These are phyloP conservation scores for Plasmodium gonderi DNA, from an alignment of 169 alveolate genomes.

Conservation along the genomic window DNA sequence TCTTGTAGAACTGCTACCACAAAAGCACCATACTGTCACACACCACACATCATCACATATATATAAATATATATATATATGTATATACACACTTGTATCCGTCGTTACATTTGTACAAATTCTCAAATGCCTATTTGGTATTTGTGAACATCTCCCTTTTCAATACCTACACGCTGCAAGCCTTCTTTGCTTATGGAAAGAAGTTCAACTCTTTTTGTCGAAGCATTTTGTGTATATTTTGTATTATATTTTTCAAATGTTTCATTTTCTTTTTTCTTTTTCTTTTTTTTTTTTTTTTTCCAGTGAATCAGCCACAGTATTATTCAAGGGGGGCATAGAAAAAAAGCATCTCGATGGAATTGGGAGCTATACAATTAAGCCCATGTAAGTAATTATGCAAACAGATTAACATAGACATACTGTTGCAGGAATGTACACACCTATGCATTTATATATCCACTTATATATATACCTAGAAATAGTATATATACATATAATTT, in stretches of 20 bases:
- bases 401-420: not conserved
- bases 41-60: not conserved
- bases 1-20: too few species aligned
- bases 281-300: not conserved
- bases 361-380: slow-evolving; percentile 31
- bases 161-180: not conserved
- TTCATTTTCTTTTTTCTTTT: not conserved
- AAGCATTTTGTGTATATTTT: not conserved
- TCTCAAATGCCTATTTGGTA: too few species aligned
- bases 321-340: slow-evolving; percentile 31
- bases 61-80: not conserved
- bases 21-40: not conserved
- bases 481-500: too few species aligned
- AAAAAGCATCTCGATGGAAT: slow-evolving; percentile 41
- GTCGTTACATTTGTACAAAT: too few species aligned
- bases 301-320: slow-evolving; percentile 34
- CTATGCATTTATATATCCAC: not conserved
- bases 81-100: not conserved
- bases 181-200: not conserved
- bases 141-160: too few species aligned
- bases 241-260: not conserved
- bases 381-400: slow-evolving; percentile 36
- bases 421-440: not conserved
- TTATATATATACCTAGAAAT: not conserved
- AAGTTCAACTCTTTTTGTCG: not conserved